These are phyloP conservation scores for Aspergillus melleus DNA, from an alignment of 2,329 filamentous ascomycete species.

Conservation along the genomic window DNA sequence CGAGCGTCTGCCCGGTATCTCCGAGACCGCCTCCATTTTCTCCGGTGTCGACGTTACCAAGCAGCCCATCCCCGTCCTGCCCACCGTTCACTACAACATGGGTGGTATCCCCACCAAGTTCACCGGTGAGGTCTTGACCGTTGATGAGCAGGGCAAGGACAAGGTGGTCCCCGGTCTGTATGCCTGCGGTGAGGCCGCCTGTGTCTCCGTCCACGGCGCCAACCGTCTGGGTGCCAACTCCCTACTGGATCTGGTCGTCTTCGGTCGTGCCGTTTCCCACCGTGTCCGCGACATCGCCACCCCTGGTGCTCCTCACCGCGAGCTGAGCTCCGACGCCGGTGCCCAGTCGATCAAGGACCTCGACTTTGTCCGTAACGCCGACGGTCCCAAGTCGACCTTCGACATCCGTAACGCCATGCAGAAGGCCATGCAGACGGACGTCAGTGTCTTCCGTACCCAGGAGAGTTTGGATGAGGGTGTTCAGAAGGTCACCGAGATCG, in stretches of 20 bases:
- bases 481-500: constrained; percentile 79
- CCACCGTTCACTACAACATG: constrained; percentile 99
- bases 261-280: constrained; percentile 95
- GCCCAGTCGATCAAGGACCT: constrained; percentile 82
- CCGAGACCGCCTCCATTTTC: constrained; percentile 97
- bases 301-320: constrained; percentile 76
- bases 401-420: constrained; percentile 93
- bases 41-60: constrained; percentile 95
- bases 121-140: constrained; percentile 90
- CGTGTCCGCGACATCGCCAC: constrained; percentile 93
- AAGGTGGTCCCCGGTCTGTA: constrained; percentile 93
- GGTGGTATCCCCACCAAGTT: constrained; percentile 97
- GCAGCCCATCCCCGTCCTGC: constrained; percentile 93
- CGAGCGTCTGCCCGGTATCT: constrained; percentile 97
- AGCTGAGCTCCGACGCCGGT: constrained; percentile 80
- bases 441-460: constrained; percentile 94
- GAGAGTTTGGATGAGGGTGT: constrained; percentile 93
- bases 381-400: constrained; percentile 81
- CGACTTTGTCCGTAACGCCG: constrained; percentile 79
- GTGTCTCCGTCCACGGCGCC: constrained; percentile 95
- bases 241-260: constrained; percentile 94
- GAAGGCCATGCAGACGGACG: constrained; percentile 97
- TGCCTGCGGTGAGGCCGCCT: constrained; percentile 95
- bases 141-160: constrained; percentile 84
- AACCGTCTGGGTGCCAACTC: constrained; percentile 99